phyloP scores from a whole-genome alignment of 106 monocot species.

The Dendrobium catenatum region DNA sequence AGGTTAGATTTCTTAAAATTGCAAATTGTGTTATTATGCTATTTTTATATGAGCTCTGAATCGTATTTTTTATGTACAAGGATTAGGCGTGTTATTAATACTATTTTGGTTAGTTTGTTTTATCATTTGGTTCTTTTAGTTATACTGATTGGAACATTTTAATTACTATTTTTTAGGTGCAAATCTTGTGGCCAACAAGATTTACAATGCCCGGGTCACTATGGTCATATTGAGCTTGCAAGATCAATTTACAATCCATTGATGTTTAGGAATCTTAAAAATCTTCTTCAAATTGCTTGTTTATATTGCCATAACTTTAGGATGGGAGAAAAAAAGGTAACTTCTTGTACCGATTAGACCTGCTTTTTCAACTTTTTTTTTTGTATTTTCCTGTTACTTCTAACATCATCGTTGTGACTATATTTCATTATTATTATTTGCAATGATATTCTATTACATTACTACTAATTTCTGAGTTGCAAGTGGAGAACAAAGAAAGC shows the following conservation, averaged over 20 bases:
- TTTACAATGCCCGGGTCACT: conserved; percentile 74
- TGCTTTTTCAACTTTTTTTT: not conserved
- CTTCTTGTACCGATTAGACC: not conserved
- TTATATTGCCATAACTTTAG: conserved; percentile 74
- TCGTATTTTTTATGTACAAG: too few species aligned
- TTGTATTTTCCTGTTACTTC: not conserved
- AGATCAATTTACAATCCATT: conserved; percentile 69
- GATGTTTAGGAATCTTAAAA: conserved; percentile 51
- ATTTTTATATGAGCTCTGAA: too few species aligned
- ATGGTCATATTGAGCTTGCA: conserved; percentile 83
- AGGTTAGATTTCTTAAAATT: too few species aligned
- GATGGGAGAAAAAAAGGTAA: conserved; percentile 42
- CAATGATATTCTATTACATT: not conserved
- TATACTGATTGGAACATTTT: conserved; percentile 9
- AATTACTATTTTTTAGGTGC: conserved; percentile 46
- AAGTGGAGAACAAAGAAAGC: not conserved
- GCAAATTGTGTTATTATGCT: too few species aligned
- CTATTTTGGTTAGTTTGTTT: not conserved
- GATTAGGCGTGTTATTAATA: too few species aligned
- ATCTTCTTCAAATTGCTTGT: conserved; percentile 64
- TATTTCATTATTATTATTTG: not conserved
- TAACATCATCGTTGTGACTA: not conserved
- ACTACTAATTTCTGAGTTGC: not conserved
- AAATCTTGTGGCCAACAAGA: conserved; percentile 69
- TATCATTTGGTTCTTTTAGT: not conserved